A percentile compares a stretch with the other conserved stretches of the same genome.
Evolutionary conservation across 2,329 filamentous ascomycete genomes (phyloP).

Genomic region (Scytalidium lignicola): DNA sequence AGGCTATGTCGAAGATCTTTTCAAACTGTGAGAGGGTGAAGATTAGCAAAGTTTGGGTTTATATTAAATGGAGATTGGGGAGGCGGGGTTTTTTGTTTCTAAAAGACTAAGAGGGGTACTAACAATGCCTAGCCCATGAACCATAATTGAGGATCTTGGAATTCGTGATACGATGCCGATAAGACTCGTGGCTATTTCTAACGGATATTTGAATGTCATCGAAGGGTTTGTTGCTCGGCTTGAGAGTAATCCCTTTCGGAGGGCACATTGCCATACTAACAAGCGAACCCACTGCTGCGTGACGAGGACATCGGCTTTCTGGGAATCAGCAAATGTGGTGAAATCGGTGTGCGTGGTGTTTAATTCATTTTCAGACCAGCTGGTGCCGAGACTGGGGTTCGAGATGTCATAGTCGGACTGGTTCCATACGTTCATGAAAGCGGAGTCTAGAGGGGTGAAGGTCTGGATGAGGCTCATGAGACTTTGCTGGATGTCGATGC

Average conservation of each 20-base stretch:
- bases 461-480: neutral
- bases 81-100: too few species aligned
- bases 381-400: neutral
- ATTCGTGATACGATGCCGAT: conserved; percentile 16
- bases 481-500: neutral
- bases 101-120: too few species aligned
- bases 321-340: conserved; percentile 41
- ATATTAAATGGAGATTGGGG: too few species aligned
- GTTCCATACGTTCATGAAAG: conserved; percentile 27
- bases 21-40: conserved; percentile 23
- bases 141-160: conserved; percentile 32
- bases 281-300: conserved; percentile 16
- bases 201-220: conserved; percentile 54
- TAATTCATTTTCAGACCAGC: conserved; percentile 6
- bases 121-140: conserved; percentile 35
- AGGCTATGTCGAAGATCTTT: conserved; percentile 37
- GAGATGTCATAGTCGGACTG: conserved; percentile 1
- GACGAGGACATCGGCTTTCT: conserved; percentile 15
- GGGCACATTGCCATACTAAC: conserved; percentile 17
- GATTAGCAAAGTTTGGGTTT: neutral
- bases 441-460: conserved; percentile 15
- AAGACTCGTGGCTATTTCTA: conserved; percentile 53
- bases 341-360: conserved; percentile 8
- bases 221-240: conserved; percentile 49
- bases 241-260: conserved; percentile 45